Evolutionary conservation across 768 basidiomycete species (phyloP), one percentile per base, ranked within the genome.

Genomic region (Agrocybe chaxingu): DNA sequence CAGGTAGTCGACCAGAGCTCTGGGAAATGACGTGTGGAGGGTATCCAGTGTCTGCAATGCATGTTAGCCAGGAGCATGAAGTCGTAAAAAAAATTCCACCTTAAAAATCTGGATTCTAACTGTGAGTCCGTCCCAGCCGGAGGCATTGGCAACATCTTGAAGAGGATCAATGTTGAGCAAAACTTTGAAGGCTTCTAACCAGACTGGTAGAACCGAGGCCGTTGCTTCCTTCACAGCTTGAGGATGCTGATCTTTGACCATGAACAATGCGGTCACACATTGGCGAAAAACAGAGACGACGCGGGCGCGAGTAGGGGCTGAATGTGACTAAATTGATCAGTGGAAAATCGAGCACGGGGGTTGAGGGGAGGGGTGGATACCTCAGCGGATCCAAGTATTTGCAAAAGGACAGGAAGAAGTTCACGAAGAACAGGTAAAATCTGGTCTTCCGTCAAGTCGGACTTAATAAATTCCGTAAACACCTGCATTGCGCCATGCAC

Each of bases 401-500:
- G 64, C 12, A 97, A 75, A 13, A 99, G 75, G 4, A 92, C 87
- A 1, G 97, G 97, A 2, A 96, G 73, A 34, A 98, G 77, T 62
- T 93, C 81, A 38, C 87, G 83, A n/a, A 97, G 79, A 13, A 98
- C 85, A 8, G 92, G 94, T 1, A 98, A 70, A 32, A 97, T 84
- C 73, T 98, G 96, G 62, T 98, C 95, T 63, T 98, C 97, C 7
- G 89, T 89, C 54, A 98, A 70, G 62, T 95, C 95, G 6, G 89
- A 83, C 66, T 90, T 87, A 62, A 96, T 89, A 66, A 98, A 95
- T 61, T 99, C 97, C 7, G 87, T 86, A 61, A 99, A 83, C 16
- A 98, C 90, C 65, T 94, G 86, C 90, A 99, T 93, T 18, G 95
- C 88, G 18, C 97, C 97, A 67, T 98, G 94, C 5, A 97, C 89